These are phyloP conservation scores for Dujonia santamariae DNA, from an alignment of 1,139 yeast species.

Conservation along the genomic window DNA sequence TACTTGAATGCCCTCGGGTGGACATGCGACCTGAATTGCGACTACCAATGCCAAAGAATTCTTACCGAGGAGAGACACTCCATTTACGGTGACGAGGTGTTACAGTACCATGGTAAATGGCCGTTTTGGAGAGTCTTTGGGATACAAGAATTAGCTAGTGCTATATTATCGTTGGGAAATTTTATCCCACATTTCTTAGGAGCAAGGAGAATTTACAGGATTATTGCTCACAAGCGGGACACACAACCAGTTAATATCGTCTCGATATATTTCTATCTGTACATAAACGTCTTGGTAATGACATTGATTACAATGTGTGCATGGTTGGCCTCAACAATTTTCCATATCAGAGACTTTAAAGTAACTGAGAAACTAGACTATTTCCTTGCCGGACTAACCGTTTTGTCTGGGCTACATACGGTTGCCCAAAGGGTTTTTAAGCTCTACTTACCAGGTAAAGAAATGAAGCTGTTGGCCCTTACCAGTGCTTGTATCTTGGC, in stretches of 20 bases:
- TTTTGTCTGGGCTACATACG: slow-evolving; percentile 72
- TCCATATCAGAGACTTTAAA: slow-evolving; percentile 80
- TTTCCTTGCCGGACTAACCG: slow-evolving; percentile 89
- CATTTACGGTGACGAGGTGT: slow-evolving; percentile 21
- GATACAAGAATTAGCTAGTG: slow-evolving; percentile 79
- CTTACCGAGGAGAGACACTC: slow-evolving; percentile 55
- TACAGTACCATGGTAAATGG: slow-evolving; percentile 97
- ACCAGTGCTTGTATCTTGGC: slow-evolving; percentile 42
- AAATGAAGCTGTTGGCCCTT: slow-evolving; percentile 27
- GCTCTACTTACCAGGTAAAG: slow-evolving; percentile 42
- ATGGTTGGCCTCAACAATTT: slow-evolving; percentile 82
- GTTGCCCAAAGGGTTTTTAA: slow-evolving; percentile 57
- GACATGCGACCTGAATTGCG: slow-evolving; percentile 84
- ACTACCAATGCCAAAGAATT: slow-evolving; percentile 82
- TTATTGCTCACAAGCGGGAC: slow-evolving; percentile 11
- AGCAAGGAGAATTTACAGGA: slow-evolving; percentile 30
- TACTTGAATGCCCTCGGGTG: slow-evolving; percentile 56
- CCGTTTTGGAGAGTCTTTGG: slow-evolving; percentile 77
- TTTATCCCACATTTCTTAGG: slow-evolving; percentile 73
- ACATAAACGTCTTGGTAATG: slow-evolving; percentile 39
- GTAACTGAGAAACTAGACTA: slow-evolving; percentile 86
- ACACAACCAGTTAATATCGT: slow-evolving; percentile 11
- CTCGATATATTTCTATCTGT: slow-evolving; percentile 23
- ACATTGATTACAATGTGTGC: slow-evolving; percentile 74
- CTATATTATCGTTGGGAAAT: slow-evolving; percentile 76